phyloP scores from a whole-genome alignment of 345 rosid genomes.

The Nephelium lappaceum region DNA sequence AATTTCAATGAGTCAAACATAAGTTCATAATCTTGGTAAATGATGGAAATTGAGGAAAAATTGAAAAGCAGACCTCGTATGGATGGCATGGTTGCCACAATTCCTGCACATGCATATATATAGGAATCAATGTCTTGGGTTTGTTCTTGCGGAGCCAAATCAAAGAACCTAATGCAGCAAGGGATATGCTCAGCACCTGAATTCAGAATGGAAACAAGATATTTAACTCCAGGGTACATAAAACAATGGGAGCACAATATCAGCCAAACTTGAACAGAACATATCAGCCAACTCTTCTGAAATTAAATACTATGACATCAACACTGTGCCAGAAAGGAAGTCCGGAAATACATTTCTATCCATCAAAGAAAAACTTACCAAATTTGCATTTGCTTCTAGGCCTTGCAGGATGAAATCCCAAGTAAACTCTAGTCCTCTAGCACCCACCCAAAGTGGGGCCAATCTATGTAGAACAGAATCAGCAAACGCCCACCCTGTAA shows the following conservation, averaged over 20 bases:
- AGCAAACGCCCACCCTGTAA: slow-evolving; percentile 96
- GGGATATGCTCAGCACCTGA: slow-evolving; percentile 87
- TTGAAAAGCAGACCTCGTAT: slow-evolving; percentile 61
- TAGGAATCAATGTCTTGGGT: slow-evolving; percentile 83
- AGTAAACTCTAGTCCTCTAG: slow-evolving; percentile 92
- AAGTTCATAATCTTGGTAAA: neutral
- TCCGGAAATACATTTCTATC: neutral
- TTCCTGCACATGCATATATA: slow-evolving; percentile 82
- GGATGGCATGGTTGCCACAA: slow-evolving; percentile 96
- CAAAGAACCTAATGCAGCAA: slow-evolving; percentile 93
- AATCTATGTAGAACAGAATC: slow-evolving; percentile 92
- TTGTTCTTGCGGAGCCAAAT: slow-evolving; percentile 99
- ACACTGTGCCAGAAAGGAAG: neutral
- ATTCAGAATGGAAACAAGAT: slow-evolving; percentile 14
- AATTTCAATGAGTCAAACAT: neutral
- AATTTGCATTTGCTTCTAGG: slow-evolving; percentile 93
- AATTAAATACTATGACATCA: neutral
- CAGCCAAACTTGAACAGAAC: neutral
- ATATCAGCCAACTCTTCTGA: neutral
- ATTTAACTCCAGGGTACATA: neutral
- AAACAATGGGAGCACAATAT: neutral
- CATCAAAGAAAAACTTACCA: slow-evolving; percentile 47
- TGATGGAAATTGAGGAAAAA: neutral
- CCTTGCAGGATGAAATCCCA: slow-evolving; percentile 95
- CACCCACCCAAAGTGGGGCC: slow-evolving; percentile 98